Evolutionary conservation across 495 filamentous ascomycete genomes (phyloP), one percentile per base, ranked within the genome.

Genomic region (Darksidea phi): DNA sequence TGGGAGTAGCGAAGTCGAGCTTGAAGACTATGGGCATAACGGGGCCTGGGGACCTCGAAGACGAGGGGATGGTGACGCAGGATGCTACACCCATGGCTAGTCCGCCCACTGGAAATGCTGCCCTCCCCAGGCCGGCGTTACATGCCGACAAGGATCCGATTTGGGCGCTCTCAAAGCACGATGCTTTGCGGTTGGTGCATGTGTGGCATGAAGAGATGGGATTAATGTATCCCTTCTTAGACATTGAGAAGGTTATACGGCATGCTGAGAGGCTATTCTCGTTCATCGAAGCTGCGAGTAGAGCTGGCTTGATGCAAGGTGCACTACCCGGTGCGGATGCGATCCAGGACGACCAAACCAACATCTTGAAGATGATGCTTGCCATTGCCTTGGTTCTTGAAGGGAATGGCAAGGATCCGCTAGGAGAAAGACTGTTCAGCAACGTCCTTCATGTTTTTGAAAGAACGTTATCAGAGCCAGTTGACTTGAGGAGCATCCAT

Each of bases 1-100:
- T 96, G 57, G 87, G 91, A 63, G 88, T 95, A 4, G 91, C 91
- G 21, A 90, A 89, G 70, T 89, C 85, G 38, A 95, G 90, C 17
- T 74, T 96, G 21, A 88, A 93, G 63, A 90, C 84, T 57, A 95
- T 96, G 90, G 91, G 91, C 1, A 91, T 95, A 58, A 82, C 85
- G 6, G 78, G 76, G 0, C 66, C 74, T 0, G 86, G 87, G 45
- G 81, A 82, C 48, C 78, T 67, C 26, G 82, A 84, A 24, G 78
- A 83, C n/a, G 82, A 85, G 66, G 79, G 79, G 34, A 74, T 78
- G 36, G 76, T 75, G 1, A 79, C 79, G 1, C 77, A 77, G 18
- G 77, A 79, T 60, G 80, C 70, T 20, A 76, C 79, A 13, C 80
- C 79, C 0, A 75, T 82, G 18, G 78, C 71, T 1, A 82, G 83